These are phyloP conservation scores for Talaromyces ruber DNA, from an alignment of 495 filamentous ascomycete species.

Conservation along the genomic window DNA sequence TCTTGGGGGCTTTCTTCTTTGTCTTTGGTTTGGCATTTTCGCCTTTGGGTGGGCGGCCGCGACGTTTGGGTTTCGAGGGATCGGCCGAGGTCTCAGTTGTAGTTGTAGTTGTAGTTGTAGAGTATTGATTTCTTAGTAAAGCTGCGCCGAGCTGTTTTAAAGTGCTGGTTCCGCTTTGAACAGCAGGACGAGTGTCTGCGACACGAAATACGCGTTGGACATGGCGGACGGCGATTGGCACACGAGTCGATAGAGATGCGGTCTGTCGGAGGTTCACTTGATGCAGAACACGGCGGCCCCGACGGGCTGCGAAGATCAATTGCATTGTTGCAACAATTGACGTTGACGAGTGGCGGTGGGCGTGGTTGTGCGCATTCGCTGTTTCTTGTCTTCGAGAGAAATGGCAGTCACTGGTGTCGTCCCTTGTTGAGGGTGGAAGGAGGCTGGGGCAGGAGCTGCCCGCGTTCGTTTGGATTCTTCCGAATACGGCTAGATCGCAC, in stretches of 20 bases:
- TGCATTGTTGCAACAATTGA: neutral
- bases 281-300: conserved; percentile 5
- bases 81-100: neutral
- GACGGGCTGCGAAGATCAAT: conserved; percentile 4
- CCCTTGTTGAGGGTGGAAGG: neutral
- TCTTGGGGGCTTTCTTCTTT: conserved; percentile 3
- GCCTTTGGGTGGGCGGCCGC: neutral
- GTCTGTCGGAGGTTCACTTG: neutral
- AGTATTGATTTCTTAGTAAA: neutral
- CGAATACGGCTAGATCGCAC: conserved; percentile 1
- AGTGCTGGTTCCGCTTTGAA: neutral
- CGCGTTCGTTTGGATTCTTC: conserved; percentile 4
- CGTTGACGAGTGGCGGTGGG: neutral
- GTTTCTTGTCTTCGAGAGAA: neutral
- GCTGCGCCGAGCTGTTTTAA: neutral
- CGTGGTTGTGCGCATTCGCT: neutral
- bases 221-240: neutral
- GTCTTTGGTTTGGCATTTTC: neutral
- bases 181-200: neutral
- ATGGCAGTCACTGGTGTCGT: neutral
- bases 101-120: neutral
- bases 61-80: neutral
- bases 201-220: conserved; percentile 1
- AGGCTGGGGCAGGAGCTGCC: conserved; percentile 5
- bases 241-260: conserved; percentile 4